These are phyloP conservation scores for Boletus fagicola DNA, from an alignment of 768 basidiomycete genomes.

Conservation along the genomic window DNA sequence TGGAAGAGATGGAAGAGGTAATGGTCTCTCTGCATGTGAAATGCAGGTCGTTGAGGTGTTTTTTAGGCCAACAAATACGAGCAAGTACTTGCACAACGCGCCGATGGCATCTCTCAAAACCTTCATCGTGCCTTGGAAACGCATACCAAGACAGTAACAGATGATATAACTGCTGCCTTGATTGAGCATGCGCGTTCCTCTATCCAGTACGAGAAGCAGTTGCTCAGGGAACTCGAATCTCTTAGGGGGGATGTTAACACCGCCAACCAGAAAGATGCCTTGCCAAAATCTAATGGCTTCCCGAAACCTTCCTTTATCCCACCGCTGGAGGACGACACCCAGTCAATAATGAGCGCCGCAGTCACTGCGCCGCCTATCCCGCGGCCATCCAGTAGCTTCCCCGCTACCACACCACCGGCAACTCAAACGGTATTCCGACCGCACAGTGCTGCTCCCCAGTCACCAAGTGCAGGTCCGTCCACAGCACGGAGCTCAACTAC, in stretches of 20 bases:
- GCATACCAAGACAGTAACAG: constrained; percentile 84
- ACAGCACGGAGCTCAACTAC: constrained; percentile 20
- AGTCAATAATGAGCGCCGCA: constrained; percentile 23
- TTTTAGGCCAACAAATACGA: constrained; percentile 87
- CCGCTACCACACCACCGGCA: constrained; percentile 14
- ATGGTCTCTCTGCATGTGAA: constrained; percentile 10
- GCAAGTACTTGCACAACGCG: constrained; percentile 76
- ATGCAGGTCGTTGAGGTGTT: constrained; percentile 10
- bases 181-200: constrained; percentile 92
- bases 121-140: constrained; percentile 82
- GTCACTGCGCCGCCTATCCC: constrained; percentile 24
- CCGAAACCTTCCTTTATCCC: constrained; percentile 63
- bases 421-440: constrained; percentile 28
- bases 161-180: constrained; percentile 86
- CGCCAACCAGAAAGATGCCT: constrained; percentile 59
- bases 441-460: constrained; percentile 41
- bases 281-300: constrained; percentile 44
- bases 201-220: constrained; percentile 88
- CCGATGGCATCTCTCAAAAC: constrained; percentile 91
- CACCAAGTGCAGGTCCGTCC: constrained; percentile 58
- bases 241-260: constrained; percentile 72
- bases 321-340: constrained; percentile 60
- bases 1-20: constrained; percentile 93
- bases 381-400: constrained; percentile 22
- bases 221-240: constrained; percentile 84